These are phyloP conservation scores for Fusarium veterinarium DNA, from an alignment of 2,329 filamentous ascomycete species.

Conservation along the genomic window DNA sequence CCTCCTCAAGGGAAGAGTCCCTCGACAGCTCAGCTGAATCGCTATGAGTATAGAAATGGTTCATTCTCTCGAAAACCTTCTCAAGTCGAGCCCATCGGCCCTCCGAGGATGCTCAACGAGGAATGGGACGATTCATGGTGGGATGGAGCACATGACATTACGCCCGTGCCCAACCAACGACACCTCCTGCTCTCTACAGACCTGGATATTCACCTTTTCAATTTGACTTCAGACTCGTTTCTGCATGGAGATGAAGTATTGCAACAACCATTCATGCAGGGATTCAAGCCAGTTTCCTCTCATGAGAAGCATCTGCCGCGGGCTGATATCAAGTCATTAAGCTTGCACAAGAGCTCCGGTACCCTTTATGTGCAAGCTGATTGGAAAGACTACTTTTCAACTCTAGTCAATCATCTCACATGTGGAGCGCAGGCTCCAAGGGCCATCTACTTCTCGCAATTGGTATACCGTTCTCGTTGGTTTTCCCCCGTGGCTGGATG, in stretches of 20 bases:
- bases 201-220: background rate
- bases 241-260: background rate
- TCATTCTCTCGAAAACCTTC: background rate
- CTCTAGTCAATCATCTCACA: background rate
- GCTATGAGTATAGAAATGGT: background rate
- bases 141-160: background rate
- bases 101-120: background rate
- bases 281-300: background rate
- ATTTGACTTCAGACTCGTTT: background rate
- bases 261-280: background rate
- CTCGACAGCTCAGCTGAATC: background rate
- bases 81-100: background rate
- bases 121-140: background rate
- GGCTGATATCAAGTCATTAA: background rate
- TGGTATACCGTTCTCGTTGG: background rate
- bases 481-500: background rate
- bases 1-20: background rate
- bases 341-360: background rate
- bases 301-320: background rate
- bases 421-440: rapidly evolving
- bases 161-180: background rate
- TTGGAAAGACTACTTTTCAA: background rate
- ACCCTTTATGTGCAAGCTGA: background rate
- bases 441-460: background rate
- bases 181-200: background rate